phyloP scores from a whole-genome alignment of 768 basidiomycete genomes.

The Saitozyma podzolica region DNA sequence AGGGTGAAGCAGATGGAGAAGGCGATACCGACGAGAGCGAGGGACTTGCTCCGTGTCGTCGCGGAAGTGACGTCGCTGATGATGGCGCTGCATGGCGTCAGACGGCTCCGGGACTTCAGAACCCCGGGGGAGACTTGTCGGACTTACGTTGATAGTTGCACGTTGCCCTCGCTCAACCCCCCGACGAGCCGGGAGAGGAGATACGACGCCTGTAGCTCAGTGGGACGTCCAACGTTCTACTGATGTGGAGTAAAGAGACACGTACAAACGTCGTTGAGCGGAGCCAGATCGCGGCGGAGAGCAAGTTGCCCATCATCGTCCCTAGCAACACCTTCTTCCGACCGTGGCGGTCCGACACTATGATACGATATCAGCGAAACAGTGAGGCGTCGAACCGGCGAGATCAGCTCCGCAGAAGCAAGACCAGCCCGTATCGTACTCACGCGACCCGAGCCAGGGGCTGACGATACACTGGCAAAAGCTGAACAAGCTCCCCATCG shows the following conservation, averaged over 20 bases:
- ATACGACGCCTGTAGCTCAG: constrained; percentile 60
- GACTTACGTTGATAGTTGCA: constrained; percentile 87
- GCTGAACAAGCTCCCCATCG: constrained; percentile 66
- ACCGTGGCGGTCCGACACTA: constrained; percentile 85
- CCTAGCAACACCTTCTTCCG: constrained; percentile 77
- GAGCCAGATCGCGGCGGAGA: constrained; percentile 89
- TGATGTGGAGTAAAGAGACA: not conserved
- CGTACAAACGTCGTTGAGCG: constrained; percentile 77
- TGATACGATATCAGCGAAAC: constrained; percentile 13
- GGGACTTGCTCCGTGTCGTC: constrained; percentile 74
- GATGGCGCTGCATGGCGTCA: constrained; percentile 67
- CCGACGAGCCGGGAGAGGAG: constrained; percentile 87
- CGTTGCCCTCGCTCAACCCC: constrained; percentile 94
- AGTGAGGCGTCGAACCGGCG: too few species aligned
- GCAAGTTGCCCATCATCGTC: constrained; percentile 89
- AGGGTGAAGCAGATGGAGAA: constrained; percentile 85
- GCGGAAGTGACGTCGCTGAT: constrained; percentile 86
- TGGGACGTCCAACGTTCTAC: not conserved
- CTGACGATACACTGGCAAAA: constrained; percentile 58
- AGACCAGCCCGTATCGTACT: not conserved
- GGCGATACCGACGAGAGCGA: constrained; percentile 91
- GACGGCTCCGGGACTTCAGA: not conserved
- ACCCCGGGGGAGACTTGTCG: not conserved
- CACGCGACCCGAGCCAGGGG: constrained; percentile 73
- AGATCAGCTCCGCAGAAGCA: too few species aligned